Evolutionary conservation across 148 eudicot species (phyloP), one percentile per base, ranked within the genome.

Genomic region (Polygonum maritimum): DNA sequence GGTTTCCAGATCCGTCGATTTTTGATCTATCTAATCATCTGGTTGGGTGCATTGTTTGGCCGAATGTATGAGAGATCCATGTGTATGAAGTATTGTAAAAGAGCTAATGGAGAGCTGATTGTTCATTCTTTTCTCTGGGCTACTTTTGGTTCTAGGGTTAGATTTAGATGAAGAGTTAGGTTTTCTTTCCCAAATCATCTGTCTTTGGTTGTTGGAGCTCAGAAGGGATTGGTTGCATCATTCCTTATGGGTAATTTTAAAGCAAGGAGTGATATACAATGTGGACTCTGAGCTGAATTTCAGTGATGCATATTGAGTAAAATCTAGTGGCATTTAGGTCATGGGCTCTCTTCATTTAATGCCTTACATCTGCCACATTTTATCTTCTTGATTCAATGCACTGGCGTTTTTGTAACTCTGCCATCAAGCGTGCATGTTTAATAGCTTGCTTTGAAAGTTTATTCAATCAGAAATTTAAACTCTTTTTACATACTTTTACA

Each of bases 141-240:
- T 9, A 54, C 22, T 54, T 22, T 54, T 54, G 60, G 60, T 54
- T 57, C 33, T 60, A 60, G 69, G 69, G 69, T 60, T 60, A 60
- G 69, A 12, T 60, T 35, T 67, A 35, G 41, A 9, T 35, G 15
- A 35, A 33, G 7, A 15, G 14, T 65, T 18, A 11, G 16, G 69
- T 63, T 33, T 63, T 31, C 40, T 63, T 63, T 63, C 69, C 69
- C 35, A 35, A 65, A 12, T 65, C 5, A 13, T 62, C 38, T 26
- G 36, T 35, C 18, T n/a, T 18, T 21, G 31, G 31, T 6, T 55
- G 62, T 48, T 12, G 18, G 52, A 48, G 3, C 52, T 48, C 52
- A 18, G 52, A 48, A 48, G 44, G 44, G 7, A 40, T 4, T 40
- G 44, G 44, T 40, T 40, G 44, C 44, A 40, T 40, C 44, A 40